phyloP scores from a whole-genome alignment of 2,329 filamentous ascomycete genomes.

The Tolypocladium inflatum region DNA sequence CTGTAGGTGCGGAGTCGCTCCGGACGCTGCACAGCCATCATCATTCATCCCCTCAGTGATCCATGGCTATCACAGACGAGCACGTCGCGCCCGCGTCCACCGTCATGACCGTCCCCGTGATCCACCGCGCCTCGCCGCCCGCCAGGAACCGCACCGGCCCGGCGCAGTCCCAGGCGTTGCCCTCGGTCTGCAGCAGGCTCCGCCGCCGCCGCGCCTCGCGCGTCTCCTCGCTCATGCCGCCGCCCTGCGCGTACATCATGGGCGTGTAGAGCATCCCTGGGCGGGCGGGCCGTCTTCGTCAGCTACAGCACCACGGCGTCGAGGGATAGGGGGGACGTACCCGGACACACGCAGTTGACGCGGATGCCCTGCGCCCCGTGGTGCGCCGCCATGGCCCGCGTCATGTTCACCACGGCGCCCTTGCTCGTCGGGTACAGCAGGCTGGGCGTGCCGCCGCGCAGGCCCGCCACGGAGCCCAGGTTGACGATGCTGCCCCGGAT shows the following conservation, averaged over 20 bases:
- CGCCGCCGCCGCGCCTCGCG: constrained; percentile 25
- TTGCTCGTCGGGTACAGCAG: constrained; percentile 38
- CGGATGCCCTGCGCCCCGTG: constrained; percentile 34
- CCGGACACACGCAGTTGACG: constrained; percentile 40
- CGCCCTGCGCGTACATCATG: constrained; percentile 26
- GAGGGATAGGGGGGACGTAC: constrained; percentile 6
- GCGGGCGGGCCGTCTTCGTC: neutral
- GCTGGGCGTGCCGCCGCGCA: constrained; percentile 34
- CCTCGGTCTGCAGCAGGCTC: constrained; percentile 30
- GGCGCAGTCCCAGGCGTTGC: constrained; percentile 33
- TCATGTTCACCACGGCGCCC: constrained; percentile 41
- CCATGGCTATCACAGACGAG: constrained; percentile 2
- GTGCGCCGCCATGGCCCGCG: constrained; percentile 39
- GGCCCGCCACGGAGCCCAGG: constrained; percentile 51
- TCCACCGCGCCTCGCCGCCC: constrained; percentile 31
- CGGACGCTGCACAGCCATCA: neutral
- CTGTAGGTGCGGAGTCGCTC: neutral
- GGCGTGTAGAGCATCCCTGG: constrained; percentile 35
- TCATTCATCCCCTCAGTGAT: neutral
- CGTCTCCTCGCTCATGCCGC: constrained; percentile 28
- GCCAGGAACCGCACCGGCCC: constrained; percentile 29
- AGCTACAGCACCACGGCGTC: neutral
- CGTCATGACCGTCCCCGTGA: constrained; percentile 29
- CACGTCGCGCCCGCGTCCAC: constrained; percentile 31
- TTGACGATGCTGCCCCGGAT: constrained; percentile 47